These are phyloP conservation scores for Pseudogymnoascus sp. DNA, from an alignment of 2,329 filamentous ascomycete species.

Conservation along the genomic window DNA sequence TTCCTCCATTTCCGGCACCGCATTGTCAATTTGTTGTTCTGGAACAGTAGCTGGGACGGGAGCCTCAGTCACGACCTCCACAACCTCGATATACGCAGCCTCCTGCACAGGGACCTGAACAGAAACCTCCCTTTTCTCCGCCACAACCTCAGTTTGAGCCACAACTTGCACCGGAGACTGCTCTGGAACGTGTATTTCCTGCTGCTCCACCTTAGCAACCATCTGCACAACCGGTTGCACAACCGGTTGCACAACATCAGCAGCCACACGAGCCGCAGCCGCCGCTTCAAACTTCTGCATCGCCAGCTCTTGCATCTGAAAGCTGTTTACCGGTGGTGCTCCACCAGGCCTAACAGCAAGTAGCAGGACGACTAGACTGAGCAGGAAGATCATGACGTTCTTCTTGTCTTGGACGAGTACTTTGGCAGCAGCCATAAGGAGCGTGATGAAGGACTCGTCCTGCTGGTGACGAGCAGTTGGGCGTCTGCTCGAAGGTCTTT, in stretches of 20 bases:
- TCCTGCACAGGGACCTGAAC: background rate
- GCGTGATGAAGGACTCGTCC: slow-evolving; percentile 41
- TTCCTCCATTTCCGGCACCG: background rate
- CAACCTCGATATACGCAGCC: background rate
- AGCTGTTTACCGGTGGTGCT: background rate
- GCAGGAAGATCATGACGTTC: slow-evolving; percentile 47
- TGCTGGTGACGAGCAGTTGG: slow-evolving; percentile 9
- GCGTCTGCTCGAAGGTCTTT: background rate
- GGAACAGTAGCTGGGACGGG: background rate
- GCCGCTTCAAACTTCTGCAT: background rate
- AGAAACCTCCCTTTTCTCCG: background rate
- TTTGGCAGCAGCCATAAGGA: slow-evolving; percentile 44
- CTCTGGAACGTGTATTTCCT: background rate
- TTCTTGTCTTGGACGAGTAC: slow-evolving; percentile 49
- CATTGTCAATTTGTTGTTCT: background rate
- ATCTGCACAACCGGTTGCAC: background rate
- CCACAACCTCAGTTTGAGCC: background rate
- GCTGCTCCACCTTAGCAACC: background rate
- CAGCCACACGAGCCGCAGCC: background rate
- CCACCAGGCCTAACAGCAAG: slow-evolving; percentile 34
- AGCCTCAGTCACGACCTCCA: background rate
- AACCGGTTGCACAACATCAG: background rate
- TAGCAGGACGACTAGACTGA: slow-evolving; percentile 45
- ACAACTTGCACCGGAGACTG: background rate
- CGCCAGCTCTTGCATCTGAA: background rate